Percentiles rank a stretch among this genome's conserved stretches.
phyloP scores from a whole-genome alignment of 306 rosid species.

The Neltuma alba region DNA sequence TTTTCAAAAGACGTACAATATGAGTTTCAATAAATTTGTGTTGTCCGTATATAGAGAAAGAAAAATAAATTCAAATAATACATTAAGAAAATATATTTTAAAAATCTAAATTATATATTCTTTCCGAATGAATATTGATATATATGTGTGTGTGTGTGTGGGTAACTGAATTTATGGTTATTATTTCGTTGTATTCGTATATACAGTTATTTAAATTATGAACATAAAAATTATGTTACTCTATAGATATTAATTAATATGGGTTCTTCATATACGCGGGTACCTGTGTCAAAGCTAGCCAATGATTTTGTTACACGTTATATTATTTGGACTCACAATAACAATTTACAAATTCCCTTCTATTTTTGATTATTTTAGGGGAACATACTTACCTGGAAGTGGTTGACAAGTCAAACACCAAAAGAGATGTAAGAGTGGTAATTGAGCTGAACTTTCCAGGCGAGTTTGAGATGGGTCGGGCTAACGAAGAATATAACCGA shows the following conservation, averaged over 20 bases:
- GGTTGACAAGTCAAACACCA: constrained; percentile 46
- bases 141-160: too few relatives aligned
- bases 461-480: constrained; percentile 82
- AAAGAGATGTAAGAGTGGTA: constrained; percentile 52
- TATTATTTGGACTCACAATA: background rate
- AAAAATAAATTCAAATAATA: too few relatives aligned
- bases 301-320: background rate
- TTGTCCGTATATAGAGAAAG: too few relatives aligned
- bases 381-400: constrained; percentile 78
- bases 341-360: background rate
- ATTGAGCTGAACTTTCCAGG: constrained; percentile 72
- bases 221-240: background rate
- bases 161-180: background rate
- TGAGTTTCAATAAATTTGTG: too few relatives aligned
- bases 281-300: background rate
- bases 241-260: background rate
- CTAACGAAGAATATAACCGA: constrained; percentile 60
- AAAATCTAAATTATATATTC: too few relatives aligned
- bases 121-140: background rate
- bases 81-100: too few relatives aligned
- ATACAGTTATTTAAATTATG: background rate
- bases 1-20: too few relatives aligned
- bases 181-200: background rate
- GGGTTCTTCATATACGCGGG: background rate
- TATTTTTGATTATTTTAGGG: constrained; percentile 43